Conservation (phyloP, 441 rosid genomes). For the Breynia disticha region DNA sequence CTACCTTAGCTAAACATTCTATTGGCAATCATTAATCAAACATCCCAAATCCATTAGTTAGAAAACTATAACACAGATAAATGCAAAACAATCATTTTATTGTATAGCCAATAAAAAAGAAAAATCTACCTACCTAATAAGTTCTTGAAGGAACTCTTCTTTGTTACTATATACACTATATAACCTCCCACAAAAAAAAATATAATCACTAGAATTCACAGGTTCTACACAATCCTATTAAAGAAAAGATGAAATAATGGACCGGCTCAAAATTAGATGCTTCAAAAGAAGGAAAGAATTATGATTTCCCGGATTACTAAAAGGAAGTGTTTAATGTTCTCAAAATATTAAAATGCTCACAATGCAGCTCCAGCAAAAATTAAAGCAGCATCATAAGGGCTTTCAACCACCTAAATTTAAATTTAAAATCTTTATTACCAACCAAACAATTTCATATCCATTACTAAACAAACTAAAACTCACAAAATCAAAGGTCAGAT, state of each 20-base stretch:
- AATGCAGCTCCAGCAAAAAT: conserved; percentile 91
- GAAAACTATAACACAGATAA: neutral
- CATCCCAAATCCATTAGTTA: neutral
- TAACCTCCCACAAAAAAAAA: too few relatives aligned
- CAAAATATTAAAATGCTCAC: conserved; percentile 93
- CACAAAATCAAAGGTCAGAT: neutral
- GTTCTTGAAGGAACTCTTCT: conserved; percentile 92
- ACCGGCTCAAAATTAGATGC: conserved; percentile 98
- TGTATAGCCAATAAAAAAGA: neutral
- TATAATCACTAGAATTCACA: too few relatives aligned
- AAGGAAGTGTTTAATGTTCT: conserved; percentile 87
- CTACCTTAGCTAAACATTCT: too few relatives aligned
- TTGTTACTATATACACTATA: conserved; percentile 90
- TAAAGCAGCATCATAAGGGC: conserved; percentile 67
- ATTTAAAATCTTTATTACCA: neutral
- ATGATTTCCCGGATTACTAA: conserved; percentile 75
- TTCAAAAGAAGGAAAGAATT: conserved; percentile 80
- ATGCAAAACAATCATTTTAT: neutral
- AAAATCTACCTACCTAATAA: conserved; percentile 45
- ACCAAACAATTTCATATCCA: neutral
- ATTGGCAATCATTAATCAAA: neutral
- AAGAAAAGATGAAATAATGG: conserved; percentile 11
- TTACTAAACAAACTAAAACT: too few relatives aligned
- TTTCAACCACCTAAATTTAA: conserved; percentile 63
- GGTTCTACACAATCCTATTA: too few relatives aligned